phyloP scores from a whole-genome alignment of 164 flowering plant genomes.

The Vitis rotundifolia region DNA sequence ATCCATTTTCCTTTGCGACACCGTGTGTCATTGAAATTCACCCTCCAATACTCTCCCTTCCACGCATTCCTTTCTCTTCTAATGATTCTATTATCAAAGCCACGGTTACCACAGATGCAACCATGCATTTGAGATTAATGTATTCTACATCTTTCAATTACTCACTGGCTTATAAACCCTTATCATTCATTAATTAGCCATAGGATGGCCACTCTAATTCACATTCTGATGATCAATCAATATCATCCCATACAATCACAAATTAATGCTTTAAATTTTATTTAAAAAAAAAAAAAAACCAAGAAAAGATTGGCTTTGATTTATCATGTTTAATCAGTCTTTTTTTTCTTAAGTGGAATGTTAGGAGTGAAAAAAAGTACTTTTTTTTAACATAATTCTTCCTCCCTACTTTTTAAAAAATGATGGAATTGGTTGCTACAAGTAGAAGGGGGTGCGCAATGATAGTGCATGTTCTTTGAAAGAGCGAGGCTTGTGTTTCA shows the following conservation, averaged over 20 bases:
- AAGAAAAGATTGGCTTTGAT: background rate
- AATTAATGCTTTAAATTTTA: background rate
- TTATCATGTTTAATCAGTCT: conserved; percentile 9
- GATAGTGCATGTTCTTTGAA: conserved; percentile 20
- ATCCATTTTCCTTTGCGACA: background rate
- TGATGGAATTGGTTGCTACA: conserved; percentile 17
- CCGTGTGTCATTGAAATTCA: background rate
- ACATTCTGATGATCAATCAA: conserved; percentile 29
- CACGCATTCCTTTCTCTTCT: background rate
- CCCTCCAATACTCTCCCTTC: background rate
- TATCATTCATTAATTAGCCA: conserved; percentile 8
- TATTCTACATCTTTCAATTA: conserved; percentile 5
- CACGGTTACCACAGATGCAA: background rate
- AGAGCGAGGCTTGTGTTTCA: conserved; percentile 36
- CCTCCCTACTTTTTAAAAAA: background rate
- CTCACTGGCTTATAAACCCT: background rate
- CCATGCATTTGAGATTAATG: too few species aligned
- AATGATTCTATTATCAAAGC: conserved; percentile 11
- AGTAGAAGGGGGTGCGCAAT: conserved; percentile 18
- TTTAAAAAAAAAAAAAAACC: background rate
- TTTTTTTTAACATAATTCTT: background rate
- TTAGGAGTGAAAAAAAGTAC: conserved; percentile 15
- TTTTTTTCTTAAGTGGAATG: conserved; percentile 1
- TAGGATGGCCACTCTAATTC: conserved; percentile 4
- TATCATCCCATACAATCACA: conserved; percentile 25